phyloP scores from a whole-genome alignment of 202 grass and related monocot species.

The Tripidium arundinaceum region DNA sequence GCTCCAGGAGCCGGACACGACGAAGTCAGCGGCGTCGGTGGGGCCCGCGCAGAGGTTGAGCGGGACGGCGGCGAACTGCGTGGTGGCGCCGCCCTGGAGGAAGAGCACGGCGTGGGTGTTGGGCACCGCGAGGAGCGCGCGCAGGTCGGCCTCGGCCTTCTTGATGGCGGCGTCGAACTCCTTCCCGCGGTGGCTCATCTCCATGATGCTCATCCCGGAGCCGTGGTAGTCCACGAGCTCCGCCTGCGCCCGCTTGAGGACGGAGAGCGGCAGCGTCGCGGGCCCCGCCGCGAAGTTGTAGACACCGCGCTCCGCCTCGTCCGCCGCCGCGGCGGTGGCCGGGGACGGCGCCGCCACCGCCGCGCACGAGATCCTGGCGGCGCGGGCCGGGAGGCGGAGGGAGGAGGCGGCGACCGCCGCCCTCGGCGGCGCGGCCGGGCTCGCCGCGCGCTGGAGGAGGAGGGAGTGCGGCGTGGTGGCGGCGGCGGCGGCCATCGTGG shows the following conservation, averaged over 20 bases:
- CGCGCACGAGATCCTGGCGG: slow-evolving; percentile 50
- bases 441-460: slow-evolving; percentile 32
- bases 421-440: not conserved
- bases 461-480: slow-evolving; percentile 26
- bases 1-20: slow-evolving; percentile 89
- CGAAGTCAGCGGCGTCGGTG: slow-evolving; percentile 46
- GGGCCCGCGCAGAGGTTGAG: slow-evolving; percentile 71
- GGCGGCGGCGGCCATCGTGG: slow-evolving; percentile 31
- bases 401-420: not conserved
- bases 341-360: slow-evolving; percentile 33
- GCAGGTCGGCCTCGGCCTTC: slow-evolving; percentile 86
- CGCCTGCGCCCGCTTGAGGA: slow-evolving; percentile 66
- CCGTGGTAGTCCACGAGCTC: slow-evolving; percentile 94
- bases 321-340: slow-evolving; percentile 24
- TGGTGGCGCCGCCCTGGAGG: slow-evolving; percentile 93
- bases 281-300: slow-evolving; percentile 97
- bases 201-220: slow-evolving; percentile 99
- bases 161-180: slow-evolving; percentile 92
- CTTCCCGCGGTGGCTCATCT: slow-evolving; percentile 98
- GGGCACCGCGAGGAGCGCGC: slow-evolving; percentile 60
- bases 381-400: slow-evolving; percentile 7
- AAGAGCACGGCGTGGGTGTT: slow-evolving; percentile 80
- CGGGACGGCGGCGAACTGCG: slow-evolving; percentile 71
- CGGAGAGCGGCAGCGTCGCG: slow-evolving; percentile 67
- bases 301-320: slow-evolving; percentile 39